phyloP scores from a whole-genome alignment of 345 rosid genomes.

The Draba incana region DNA sequence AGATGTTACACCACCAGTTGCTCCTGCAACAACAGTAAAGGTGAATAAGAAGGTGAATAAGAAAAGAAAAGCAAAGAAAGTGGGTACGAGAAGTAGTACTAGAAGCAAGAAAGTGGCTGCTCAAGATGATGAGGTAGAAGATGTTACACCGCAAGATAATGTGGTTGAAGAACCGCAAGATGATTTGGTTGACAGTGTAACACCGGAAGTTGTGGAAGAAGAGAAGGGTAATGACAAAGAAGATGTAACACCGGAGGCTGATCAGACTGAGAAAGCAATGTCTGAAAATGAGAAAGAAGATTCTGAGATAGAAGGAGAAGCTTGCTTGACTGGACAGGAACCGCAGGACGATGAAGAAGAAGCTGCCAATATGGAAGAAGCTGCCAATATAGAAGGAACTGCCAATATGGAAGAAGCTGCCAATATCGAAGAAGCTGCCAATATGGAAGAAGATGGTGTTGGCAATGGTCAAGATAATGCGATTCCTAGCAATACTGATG shows the following conservation, averaged over 20 bases:
- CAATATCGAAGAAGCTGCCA: not conserved
- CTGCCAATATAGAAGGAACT: too few relatives aligned
- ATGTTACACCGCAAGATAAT: not conserved
- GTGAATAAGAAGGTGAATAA: constrained; percentile 6
- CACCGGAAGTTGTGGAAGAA: too few relatives aligned
- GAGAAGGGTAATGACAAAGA: not conserved
- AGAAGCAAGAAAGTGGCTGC: constrained; percentile 4
- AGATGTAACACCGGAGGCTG: constrained; percentile 7
- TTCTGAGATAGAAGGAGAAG: constrained; percentile 9
- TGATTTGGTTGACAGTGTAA: too few relatives aligned
- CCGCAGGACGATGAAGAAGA: not conserved
- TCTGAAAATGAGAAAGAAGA: constrained; percentile 4
- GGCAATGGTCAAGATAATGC: constrained; percentile 5
- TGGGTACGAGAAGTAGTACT: not conserved
- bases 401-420: too few relatives aligned
- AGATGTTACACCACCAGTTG: constrained; percentile 1
- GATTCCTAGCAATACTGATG: not conserved
- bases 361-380: too few relatives aligned
- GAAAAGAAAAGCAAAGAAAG: not conserved
- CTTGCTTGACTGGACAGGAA: not conserved
- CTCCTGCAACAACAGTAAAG: constrained; percentile 13
- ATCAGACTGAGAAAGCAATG: constrained; percentile 13
- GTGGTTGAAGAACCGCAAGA: too few relatives aligned
- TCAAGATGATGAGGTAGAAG: constrained; percentile 10
- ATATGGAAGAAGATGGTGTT: constrained; percentile 1